Percentiles rank a stretch among this genome's conserved stretches.
phyloP scores from a whole-genome alignment of 176 grass and related monocot species.

The Puya raimondii region DNA sequence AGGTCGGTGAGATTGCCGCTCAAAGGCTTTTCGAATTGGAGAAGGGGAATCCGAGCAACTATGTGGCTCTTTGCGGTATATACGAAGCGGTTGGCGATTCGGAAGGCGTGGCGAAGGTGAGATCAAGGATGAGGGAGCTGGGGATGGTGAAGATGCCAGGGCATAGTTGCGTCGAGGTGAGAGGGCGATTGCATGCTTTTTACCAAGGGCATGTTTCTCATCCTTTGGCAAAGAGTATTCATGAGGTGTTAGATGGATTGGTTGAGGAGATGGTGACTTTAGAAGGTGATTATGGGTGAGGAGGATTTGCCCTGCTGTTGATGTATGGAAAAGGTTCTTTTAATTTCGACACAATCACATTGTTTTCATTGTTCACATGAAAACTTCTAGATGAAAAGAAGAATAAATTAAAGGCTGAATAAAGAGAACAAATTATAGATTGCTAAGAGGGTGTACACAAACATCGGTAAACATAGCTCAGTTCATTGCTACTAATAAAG shows the following conservation, averaged over 20 bases:
- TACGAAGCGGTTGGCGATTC: conserved; percentile 33
- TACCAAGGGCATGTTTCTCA: conserved; percentile 36
- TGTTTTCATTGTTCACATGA: too few relatives aligned
- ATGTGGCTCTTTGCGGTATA: conserved; percentile 40
- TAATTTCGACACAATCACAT: too few relatives aligned
- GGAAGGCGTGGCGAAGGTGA: conserved; percentile 37
- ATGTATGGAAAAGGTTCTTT: too few relatives aligned
- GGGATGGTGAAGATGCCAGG: conserved; percentile 56
- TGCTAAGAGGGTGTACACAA: too few relatives aligned
- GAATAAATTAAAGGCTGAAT: too few relatives aligned
- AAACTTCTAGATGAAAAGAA: too few relatives aligned
- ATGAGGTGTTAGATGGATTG: conserved; percentile 30
- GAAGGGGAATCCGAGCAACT: conserved; percentile 47
- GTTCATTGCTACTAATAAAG: too few relatives aligned
- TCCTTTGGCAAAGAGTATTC: conserved; percentile 25
- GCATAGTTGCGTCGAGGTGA: conserved; percentile 42
- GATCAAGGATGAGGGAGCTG: conserved; percentile 52
- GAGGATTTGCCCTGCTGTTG: background rate
- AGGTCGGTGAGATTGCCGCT: conserved; percentile 55
- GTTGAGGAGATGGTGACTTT: conserved; percentile 20
- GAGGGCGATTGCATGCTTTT: conserved; percentile 38
- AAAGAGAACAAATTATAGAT: too few relatives aligned
- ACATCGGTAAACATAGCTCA: too few relatives aligned
- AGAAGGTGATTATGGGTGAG: conserved; percentile 20
- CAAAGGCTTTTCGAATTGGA: conserved; percentile 52